These are phyloP conservation scores for Corylus heterophylla DNA, from an alignment of 306 rosid genomes.

Conservation along the genomic window DNA sequence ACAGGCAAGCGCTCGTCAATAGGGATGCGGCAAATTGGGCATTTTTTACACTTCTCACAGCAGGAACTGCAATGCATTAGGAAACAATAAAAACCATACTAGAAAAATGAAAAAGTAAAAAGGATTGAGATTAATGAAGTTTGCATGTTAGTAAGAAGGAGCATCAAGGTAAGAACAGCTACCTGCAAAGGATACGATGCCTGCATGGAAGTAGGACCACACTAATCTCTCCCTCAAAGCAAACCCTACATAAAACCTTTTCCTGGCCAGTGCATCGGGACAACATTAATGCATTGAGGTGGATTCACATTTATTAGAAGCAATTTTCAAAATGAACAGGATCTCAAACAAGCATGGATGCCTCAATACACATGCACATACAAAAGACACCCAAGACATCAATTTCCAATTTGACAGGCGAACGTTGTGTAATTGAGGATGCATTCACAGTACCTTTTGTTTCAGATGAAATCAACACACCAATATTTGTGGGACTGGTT, in stretches of 20 bases:
- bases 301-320: not conserved
- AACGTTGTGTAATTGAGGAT: not conserved
- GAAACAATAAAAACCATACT: slow-evolving; percentile 23
- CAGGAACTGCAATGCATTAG: slow-evolving; percentile 63
- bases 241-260: slow-evolving; percentile 88
- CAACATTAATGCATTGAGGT: slow-evolving; percentile 19
- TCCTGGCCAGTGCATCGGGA: slow-evolving; percentile 56
- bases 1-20: slow-evolving; percentile 81
- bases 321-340: not conserved
- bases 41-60: slow-evolving; percentile 79
- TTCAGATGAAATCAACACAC: not conserved
- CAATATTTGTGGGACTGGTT: not conserved
- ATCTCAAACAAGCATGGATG: slow-evolving; percentile 1
- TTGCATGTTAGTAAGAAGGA: slow-evolving; percentile 2
- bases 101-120: slow-evolving; percentile 5
- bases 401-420: not conserved
- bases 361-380: not conserved
- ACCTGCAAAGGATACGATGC: slow-evolving; percentile 96
- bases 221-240: slow-evolving; percentile 90
- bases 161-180: slow-evolving; percentile 11
- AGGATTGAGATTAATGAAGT: not conserved
- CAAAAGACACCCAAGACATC: not conserved
- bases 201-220: slow-evolving; percentile 90
- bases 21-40: slow-evolving; percentile 82
- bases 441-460: not conserved